Base-by-base conservation (phyloP, 2,329 filamentous ascomycete genomes). In the Monilinia fructicola region DNA sequence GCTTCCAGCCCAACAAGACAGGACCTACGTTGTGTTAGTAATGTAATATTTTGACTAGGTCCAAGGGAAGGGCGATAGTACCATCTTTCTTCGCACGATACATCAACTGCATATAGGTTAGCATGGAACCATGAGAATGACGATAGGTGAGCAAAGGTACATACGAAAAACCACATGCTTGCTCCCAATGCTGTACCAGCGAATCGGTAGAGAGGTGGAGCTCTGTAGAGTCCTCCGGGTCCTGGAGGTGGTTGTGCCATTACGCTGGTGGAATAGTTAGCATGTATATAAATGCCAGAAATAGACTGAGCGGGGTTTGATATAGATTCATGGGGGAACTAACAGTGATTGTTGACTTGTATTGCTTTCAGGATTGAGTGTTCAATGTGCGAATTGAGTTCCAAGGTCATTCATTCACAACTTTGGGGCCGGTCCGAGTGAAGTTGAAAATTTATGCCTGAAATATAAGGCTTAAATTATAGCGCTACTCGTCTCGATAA, bases 161-260 rank as follows among this genome's bases (percentile, higher is more conserved):
- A 77, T 86, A 98, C 93, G 79, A 95, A 99, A 82, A 99, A 98
- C 95, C 95, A 99, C 95, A 98, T 99, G 81, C 90, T 91, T 65
- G 95, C 95, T 73, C 93, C 91, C 70, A 99, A 84, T 69, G 89
- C 91, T 54, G 92, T 97, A 56, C 91, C 94, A 67, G 89, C 86
- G 79, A 94, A 90, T 77, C 92, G 87, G 83, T 98, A 97, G 72
- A 97, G 76, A 55, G 87, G 87, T 69, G 86, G 83, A 59, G 81
- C 84, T 61, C 46, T 61, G 44, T 61, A 61, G 31, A 61, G 58
- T 50, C 44, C 58, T 61, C 44, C 14, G 14, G 58, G 44, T 84
- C 85, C 76, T 85, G 87, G 76, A 90, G 79, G 76, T 83, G 80
- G 73, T 85, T 78, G 66, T 83, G 83, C 77, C 85, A 84, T 69